phyloP scores from a whole-genome alignment of 345 rosid species.

The Firmiana major region DNA sequence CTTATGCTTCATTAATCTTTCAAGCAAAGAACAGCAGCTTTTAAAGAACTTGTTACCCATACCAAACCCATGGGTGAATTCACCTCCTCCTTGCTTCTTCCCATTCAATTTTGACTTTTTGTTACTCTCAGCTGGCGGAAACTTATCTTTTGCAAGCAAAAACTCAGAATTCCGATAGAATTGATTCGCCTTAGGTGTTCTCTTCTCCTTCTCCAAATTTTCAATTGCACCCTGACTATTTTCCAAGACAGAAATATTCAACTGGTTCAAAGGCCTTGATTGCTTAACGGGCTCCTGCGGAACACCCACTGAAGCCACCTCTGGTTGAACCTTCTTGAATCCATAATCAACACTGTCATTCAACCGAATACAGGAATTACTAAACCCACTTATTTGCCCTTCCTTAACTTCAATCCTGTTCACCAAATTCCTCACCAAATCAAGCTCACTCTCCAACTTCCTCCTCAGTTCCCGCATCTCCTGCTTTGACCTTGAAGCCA shows the following conservation, averaged over 20 bases:
- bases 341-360: slow-evolving; percentile 50
- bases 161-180: slow-evolving; percentile 89
- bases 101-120: slow-evolving; percentile 77
- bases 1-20: slow-evolving; percentile 89
- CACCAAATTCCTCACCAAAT: slow-evolving; percentile 66
- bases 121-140: slow-evolving; percentile 93
- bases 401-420: slow-evolving; percentile 57
- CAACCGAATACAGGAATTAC: slow-evolving; percentile 28
- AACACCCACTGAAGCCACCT: slow-evolving; percentile 55
- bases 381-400: slow-evolving; percentile 42
- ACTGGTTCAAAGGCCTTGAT: slow-evolving; percentile 70
- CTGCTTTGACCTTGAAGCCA: slow-evolving; percentile 49
- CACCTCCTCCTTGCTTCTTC: slow-evolving; percentile 67
- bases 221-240: slow-evolving; percentile 62
- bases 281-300: slow-evolving; percentile 54
- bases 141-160: slow-evolving; percentile 92
- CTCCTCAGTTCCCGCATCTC: slow-evolving; percentile 60
- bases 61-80: slow-evolving; percentile 51
- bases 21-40: slow-evolving; percentile 75
- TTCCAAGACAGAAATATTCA: slow-evolving; percentile 67
- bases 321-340: slow-evolving; percentile 53
- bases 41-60: slow-evolving; percentile 55
- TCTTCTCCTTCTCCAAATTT: slow-evolving; percentile 81
- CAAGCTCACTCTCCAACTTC: slow-evolving; percentile 79
- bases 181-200: slow-evolving; percentile 96